Base-by-base conservation (phyloP, 768 basidiomycete genomes). In the Trametes villosa region DNA sequence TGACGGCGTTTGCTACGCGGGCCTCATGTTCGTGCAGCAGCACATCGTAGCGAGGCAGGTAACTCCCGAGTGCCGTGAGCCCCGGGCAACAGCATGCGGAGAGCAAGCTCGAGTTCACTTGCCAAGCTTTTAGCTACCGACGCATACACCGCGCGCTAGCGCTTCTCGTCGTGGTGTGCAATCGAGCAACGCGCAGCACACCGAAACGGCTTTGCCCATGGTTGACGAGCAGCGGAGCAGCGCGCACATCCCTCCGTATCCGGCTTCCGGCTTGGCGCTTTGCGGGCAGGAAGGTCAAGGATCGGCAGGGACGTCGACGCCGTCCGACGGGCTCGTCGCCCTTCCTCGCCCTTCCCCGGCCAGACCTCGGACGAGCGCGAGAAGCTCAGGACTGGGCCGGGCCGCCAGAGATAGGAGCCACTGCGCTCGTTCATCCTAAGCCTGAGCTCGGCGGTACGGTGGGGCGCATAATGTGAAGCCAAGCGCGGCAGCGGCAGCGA, bases 311-410 rank as follows among this genome's bases (percentile, higher is more conserved):
- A 7, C 22, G 24, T 18, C 6, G 20, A n/a, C n/a, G 9, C n/a
- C 27, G 51, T 41, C 51, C 53, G 46, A 46, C 46, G 6, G 44
- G 53, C 53, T 55, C 53, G 53, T 46, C 53, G 53, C 30, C 18
- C 46, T 24, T 24, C 20, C 30, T 17, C n/a, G 9, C 17, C 46
- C 18, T 31, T 33, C n/a, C 48, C 26, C 48, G 48, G 30, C 17
- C 48, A 20, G 17, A 49, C 30, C 29, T 31, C 30, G 31, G 48
- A n/a, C 18, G 17, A 12, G 46, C 42, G 42, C 44, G 44, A n/a
- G n/a, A n/a, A n/a, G n/a, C n/a, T n/a, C n/a, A 45, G 11, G 44
- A 15, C 44, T 24, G 11, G 44, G 24, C 42, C 9, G 18, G n/a
- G n/a, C 20, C 22, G 44, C 44, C 27, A 26, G 22, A 26, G 11